These are phyloP conservation scores for Aspergillus campestris DNA, from an alignment of 495 filamentous ascomycete genomes.

Conservation along the genomic window DNA sequence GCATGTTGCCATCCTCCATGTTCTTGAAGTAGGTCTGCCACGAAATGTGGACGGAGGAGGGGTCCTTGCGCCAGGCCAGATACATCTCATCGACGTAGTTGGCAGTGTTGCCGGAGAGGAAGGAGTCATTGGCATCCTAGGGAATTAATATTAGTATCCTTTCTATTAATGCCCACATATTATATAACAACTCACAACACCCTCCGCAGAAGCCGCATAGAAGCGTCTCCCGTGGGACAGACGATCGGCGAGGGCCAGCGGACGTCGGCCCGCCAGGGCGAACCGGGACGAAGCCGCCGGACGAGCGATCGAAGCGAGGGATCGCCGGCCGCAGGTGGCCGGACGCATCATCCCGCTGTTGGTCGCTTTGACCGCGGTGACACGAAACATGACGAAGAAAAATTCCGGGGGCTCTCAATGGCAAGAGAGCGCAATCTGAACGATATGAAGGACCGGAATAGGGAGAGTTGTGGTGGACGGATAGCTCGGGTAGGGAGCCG, in stretches of 20 bases:
- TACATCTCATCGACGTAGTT: slow-evolving; percentile 99
- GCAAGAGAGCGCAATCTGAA: not conserved
- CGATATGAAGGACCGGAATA: too few relatives aligned
- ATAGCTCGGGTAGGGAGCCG: too few relatives aligned
- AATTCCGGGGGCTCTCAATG: slow-evolving; percentile 13
- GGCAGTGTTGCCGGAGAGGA: slow-evolving; percentile 87
- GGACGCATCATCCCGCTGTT: slow-evolving; percentile 44
- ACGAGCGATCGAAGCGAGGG: slow-evolving; percentile 39
- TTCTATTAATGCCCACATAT: too few relatives aligned
- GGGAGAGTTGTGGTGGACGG: too few relatives aligned
- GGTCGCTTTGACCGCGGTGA: slow-evolving; percentile 39
- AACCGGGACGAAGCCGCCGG: slow-evolving; percentile 27
- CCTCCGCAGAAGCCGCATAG: slow-evolving; percentile 52
- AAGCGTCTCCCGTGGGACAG: slow-evolving; percentile 28
- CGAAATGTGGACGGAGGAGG: slow-evolving; percentile 88
- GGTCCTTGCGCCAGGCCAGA: slow-evolving; percentile 89
- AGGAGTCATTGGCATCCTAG: slow-evolving; percentile 85
- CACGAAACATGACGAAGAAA: slow-evolving; percentile 39
- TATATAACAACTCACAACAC: slow-evolving; percentile 40
- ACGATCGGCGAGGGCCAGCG: slow-evolving; percentile 35
- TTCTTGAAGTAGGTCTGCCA: slow-evolving; percentile 99
- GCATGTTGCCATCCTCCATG: slow-evolving; percentile 97
- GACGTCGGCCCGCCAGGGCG: slow-evolving; percentile 33
- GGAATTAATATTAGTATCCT: slow-evolving; percentile 24
- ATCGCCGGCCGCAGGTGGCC: slow-evolving; percentile 38